These are phyloP conservation scores for Usnea hakonensis DNA, from an alignment of 495 filamentous ascomycete species.

Conservation along the genomic window DNA sequence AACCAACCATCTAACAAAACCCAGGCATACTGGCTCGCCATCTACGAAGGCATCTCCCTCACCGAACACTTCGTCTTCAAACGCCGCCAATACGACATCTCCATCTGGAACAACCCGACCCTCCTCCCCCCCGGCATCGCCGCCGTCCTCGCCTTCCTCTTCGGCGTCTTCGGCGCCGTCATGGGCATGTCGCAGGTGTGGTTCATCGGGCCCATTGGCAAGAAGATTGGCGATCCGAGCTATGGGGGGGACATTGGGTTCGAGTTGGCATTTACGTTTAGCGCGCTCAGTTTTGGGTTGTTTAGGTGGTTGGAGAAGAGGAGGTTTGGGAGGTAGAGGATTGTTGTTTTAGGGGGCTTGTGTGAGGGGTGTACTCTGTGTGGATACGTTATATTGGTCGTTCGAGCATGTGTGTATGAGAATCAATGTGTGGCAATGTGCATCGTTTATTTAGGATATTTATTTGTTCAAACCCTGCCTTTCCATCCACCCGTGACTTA, in stretches of 20 bases:
- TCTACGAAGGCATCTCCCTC: constrained; percentile 67
- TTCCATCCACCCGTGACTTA: no score
- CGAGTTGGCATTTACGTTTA: constrained; percentile 57
- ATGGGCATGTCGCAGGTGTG: constrained; percentile 72
- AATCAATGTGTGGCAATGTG: no score
- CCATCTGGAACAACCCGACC: constrained; percentile 50
- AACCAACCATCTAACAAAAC: background rate
- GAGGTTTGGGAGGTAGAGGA: constrained; percentile 40
- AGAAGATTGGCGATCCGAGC: constrained; percentile 46
- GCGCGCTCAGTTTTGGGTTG: constrained; percentile 37
- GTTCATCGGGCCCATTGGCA: constrained; percentile 66
- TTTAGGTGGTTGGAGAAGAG: constrained; percentile 48
- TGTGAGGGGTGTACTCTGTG: background rate
- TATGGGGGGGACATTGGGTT: constrained; percentile 71
- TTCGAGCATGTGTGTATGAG: no score
- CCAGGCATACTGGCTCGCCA: constrained; percentile 70
- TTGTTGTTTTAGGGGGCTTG: background rate
- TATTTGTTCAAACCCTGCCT: no score
- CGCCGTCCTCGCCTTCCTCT: constrained; percentile 56
- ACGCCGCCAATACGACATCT: constrained; percentile 56
- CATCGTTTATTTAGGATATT: no score
- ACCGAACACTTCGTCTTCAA: constrained; percentile 74
- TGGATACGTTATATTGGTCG: no score
- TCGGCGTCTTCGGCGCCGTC: constrained; percentile 64
- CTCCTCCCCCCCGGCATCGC: constrained; percentile 66